Conservation (phyloP, 306 rosid species). For the Quercus wislizeni region DNA sequence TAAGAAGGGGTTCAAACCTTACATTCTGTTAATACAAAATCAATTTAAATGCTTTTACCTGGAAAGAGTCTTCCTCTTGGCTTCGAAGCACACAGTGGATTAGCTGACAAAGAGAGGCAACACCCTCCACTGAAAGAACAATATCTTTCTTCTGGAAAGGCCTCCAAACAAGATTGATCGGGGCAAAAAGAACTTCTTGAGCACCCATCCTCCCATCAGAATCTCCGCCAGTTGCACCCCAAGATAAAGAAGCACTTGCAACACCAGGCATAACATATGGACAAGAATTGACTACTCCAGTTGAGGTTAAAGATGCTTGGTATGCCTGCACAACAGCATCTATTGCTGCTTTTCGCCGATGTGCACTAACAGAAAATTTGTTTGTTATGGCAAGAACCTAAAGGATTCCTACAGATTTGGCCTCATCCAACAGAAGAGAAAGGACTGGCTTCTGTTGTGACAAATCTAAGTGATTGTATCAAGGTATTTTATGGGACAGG, state of each 20-base stretch:
- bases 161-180: conserved; percentile 60
- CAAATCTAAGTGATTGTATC: conserved; percentile 45
- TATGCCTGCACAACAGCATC: conserved; percentile 76
- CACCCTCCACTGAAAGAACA: conserved; percentile 80
- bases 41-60: conserved; percentile 45
- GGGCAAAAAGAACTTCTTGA: conserved; percentile 62
- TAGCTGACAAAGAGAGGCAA: conserved; percentile 64
- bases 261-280: conserved; percentile 82
- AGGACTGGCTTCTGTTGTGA: conserved; percentile 70
- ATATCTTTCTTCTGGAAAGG: conserved; percentile 77
- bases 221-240: conserved; percentile 50
- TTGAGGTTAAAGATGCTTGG: conserved; percentile 60
- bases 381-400: conserved; percentile 97
- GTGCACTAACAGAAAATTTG: conserved; percentile 93
- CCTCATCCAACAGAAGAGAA: conserved; percentile 83
- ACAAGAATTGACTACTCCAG: conserved; percentile 72
- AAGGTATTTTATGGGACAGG: conserved; percentile 87
- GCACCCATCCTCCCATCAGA: conserved; percentile 44
- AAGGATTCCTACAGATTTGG: conserved; percentile 91
- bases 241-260: conserved; percentile 58
- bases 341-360: conserved; percentile 74
- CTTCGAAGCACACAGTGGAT: conserved; percentile 54
- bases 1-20: not conserved
- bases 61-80: conserved; percentile 79
- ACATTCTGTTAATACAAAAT: not conserved